phyloP scores from a whole-genome alignment of 768 basidiomycete genomes.

The Clitopilus passeckerianus region DNA sequence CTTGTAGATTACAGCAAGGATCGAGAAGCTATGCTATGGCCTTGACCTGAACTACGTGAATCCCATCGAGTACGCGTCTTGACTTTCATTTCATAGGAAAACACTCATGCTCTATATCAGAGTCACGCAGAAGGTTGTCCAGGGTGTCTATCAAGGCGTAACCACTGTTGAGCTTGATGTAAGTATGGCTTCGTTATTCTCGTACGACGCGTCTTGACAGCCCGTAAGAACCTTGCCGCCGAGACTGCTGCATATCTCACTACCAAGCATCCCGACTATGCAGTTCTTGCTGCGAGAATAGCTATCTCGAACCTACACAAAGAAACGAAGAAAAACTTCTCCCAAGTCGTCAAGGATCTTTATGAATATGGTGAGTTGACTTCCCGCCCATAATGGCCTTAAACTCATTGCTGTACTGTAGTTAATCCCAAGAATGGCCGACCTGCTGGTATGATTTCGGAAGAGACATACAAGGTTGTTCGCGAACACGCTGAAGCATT shows the following conservation, averaged over 20 bases:
- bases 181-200: slow-evolving; percentile 20
- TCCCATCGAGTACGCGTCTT: slow-evolving; percentile 72
- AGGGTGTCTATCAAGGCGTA: slow-evolving; percentile 91
- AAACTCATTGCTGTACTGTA: slow-evolving; percentile 12
- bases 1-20: slow-evolving; percentile 75
- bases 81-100: not conserved
- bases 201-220: not conserved
- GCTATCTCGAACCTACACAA: slow-evolving; percentile 99
- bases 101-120: slow-evolving; percentile 28
- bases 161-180: slow-evolving; percentile 98
- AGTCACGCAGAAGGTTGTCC: slow-evolving; percentile 88
- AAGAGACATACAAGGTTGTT: slow-evolving; percentile 80
- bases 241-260: slow-evolving; percentile 98
- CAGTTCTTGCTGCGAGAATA: slow-evolving; percentile 96
- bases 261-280: slow-evolving; percentile 97
- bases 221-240: slow-evolving; percentile 83
- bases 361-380: slow-evolving; percentile 71
- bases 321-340: slow-evolving; percentile 97
- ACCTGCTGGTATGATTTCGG: slow-evolving; percentile 86
- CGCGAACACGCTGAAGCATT: slow-evolving; percentile 75
- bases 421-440: slow-evolving; percentile 95
- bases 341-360: slow-evolving; percentile 85
- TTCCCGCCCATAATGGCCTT: not conserved
- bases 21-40: slow-evolving; percentile 92
- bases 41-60: slow-evolving; percentile 90